Percentiles rank a stretch among this genome's conserved stretches.
Conservation (phyloP, 495 filamentous ascomycete species). For the Rostrohypoxylon terebratum region DNA sequence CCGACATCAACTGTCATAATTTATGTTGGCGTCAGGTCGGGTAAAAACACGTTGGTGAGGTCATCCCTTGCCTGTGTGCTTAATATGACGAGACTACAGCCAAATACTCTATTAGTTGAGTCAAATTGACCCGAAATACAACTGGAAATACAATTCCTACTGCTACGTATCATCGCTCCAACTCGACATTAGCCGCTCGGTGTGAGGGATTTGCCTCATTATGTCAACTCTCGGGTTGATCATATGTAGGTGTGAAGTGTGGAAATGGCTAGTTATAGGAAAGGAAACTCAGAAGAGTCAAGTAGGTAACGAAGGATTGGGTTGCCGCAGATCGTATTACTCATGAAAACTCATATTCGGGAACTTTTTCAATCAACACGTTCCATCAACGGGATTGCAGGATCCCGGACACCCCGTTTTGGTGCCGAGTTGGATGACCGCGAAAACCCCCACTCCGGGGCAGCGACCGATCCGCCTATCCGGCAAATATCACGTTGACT, state of each 20-base stretch:
- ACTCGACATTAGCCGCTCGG: slow-evolving; percentile 20
- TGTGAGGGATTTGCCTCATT: background rate
- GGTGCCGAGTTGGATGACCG: background rate
- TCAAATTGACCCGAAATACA: background rate
- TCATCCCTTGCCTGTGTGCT: background rate
- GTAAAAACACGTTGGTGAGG: background rate
- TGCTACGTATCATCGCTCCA: slow-evolving; percentile 1
- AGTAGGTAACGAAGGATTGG: background rate
- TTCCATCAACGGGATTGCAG: background rate
- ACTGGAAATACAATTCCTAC: background rate
- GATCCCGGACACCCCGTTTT: slow-evolving; percentile 10
- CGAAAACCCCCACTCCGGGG: slow-evolving; percentile 20
- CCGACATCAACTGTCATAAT: slow-evolving; percentile 5
- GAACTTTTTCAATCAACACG: background rate
- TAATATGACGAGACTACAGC: background rate
- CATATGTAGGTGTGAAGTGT: background rate
- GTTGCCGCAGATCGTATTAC: background rate
- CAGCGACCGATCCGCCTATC: slow-evolving; percentile 1
- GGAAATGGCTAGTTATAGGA: background rate
- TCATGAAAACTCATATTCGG: background rate
- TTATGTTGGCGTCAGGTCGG: background rate
- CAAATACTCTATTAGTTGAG: slow-evolving; percentile 6
- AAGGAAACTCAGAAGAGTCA: background rate
- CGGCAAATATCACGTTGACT: background rate
- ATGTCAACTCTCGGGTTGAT: background rate